Evolutionary conservation across 2,329 filamentous ascomycete genomes (phyloP).

Genomic region (Pyricularia sp.): DNA sequence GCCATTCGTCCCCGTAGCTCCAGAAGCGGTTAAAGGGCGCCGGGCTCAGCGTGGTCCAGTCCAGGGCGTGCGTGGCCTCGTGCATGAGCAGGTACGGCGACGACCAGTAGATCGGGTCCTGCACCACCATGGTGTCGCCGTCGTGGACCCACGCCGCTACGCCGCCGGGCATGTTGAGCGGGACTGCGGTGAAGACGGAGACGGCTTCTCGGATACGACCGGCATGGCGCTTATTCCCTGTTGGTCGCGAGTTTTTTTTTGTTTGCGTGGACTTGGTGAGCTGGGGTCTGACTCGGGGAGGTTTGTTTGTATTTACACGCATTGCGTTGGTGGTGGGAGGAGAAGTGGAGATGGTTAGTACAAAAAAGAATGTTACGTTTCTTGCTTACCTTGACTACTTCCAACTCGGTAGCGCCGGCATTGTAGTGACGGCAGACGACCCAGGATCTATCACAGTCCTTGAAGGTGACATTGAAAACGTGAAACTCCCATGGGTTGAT

Average conservation of each 20-base stretch:
- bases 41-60: background rate
- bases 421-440: background rate
- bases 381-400: background rate
- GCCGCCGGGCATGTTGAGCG: background rate
- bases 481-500: background rate
- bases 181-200: background rate
- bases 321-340: background rate
- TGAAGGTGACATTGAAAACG: background rate
- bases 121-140: background rate
- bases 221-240: background rate
- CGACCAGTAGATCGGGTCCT: background rate
- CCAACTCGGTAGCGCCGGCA: background rate
- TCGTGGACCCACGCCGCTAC: background rate
- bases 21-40: background rate
- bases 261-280: background rate
- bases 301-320: background rate
- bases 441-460: conserved; percentile 1
- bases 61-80: background rate
- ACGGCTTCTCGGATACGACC: background rate
- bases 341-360: background rate
- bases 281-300: background rate
- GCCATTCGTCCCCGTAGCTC: background rate
- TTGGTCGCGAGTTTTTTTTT: background rate
- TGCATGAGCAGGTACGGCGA: background rate
- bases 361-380: background rate